Base-by-base conservation (phyloP, 768 basidiomycete genomes). In the Mycena leptocephala region DNA sequence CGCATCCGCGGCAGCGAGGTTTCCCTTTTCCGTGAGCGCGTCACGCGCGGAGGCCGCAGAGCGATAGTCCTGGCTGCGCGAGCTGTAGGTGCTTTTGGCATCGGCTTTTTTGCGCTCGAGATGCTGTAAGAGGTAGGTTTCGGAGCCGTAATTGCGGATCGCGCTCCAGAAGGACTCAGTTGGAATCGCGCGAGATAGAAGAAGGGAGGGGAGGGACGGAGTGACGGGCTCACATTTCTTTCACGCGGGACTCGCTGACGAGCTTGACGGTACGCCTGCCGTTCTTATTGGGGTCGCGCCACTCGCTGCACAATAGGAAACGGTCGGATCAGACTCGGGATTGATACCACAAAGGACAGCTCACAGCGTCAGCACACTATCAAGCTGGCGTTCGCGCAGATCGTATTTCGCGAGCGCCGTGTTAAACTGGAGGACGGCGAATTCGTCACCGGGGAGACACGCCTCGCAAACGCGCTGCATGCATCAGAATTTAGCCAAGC, bases 371-470 rank as follows among this genome's bases (percentile, higher is more conserved):
- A 71, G 43, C 13, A 71, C 1, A 7, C 37, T 13, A 24, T 5
- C 4, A 2, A 62, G 18, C 1, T 76, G 64, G 70, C 75, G 69
- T 24, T 76, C 75, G 1, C 55, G 55, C 14, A 76, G 58, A n/a
- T 76, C 75, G 56, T 76, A 76, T 20, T 76, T 76, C 18, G 70
- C 75, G 11, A 70, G 59, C 6, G 75, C 75, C 7, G 63, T 46
- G 22, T 55, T 48, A n/a, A 71, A 10, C 1, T 37, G 13, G 26
- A 76, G 41, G n/a, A 76, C 64, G 4, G 70, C 26, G 30, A 59
- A 76, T 14, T 76, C 26, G n/a, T 76, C 75, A 11, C 20, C 26
- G 0, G 24, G 24, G 16, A 76, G 75, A 28, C 75, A 76, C 3
- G 14, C 24, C 26, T 61, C 75, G 43, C 75, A 76, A 43, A 76